Base-by-base conservation (phyloP, 208 protist genomes). In the Acanthamoeba royreba region DNA sequence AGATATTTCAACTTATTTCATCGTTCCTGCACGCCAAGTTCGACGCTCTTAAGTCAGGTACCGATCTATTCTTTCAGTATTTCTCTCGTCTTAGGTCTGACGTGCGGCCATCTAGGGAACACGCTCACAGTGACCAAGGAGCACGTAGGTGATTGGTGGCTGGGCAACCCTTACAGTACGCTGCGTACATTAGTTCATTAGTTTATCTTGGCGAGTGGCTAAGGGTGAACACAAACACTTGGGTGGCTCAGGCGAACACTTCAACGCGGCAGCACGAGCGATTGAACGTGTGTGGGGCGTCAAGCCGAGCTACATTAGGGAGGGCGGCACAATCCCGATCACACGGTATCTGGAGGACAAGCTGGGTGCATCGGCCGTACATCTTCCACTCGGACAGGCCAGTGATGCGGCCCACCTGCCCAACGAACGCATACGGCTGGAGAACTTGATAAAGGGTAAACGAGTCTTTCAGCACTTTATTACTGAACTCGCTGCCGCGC, bases 381-480 rank as follows among this genome's bases (percentile, higher is more conserved):
- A 83, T 31, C 31, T 88, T 38, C 94, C 92, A 7, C 31, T 89
- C n/a, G 58, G 31, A 15, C 63, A 95, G 42, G 77, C 77, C 53
- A 79, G 79, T 5, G 92, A 94, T 81, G 33, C 83, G 28, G 92
- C 94, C 15, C 94, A 95, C n/a, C 58, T 95, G 94, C 87, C 93
- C 31, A 94, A 95, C 79, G 94, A 95, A 25, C 72, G 94, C 33
- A 95, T 95, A 77, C 53, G 94, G 11, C 45, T 95, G 25, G 74
- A 95, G 83, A 95, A 95, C 46, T n/a, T 95, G 55, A n/a, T 95
- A 31, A 81, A 94, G 63, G 94, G 94, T 35, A 92, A 88, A 35
- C 43, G 85, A 40, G 94, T 95, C 52, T 87, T 95, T 72, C 94
- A 95, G 63, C 33, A 58, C 53, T 95, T 95, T 55, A 11, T 94